Percentiles rank a stretch among this genome's conserved stretches.
Evolutionary conservation across 441 rosid species (phyloP).

Genomic region (Aquilaria agallochum): DNA sequence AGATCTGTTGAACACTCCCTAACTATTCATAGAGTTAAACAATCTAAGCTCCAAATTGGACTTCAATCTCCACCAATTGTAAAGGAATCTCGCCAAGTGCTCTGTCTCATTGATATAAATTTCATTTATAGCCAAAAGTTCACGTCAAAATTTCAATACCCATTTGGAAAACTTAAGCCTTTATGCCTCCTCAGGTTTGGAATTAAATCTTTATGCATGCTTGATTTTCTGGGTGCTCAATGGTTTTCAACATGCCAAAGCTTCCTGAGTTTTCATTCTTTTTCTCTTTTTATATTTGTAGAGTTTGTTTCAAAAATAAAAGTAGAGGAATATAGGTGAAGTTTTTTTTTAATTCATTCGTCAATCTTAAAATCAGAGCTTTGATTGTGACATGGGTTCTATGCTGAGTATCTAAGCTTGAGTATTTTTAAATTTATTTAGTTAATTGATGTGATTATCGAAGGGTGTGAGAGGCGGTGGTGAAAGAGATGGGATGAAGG

Average conservation of each 20-base stretch:
- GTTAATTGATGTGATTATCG: too few species aligned
- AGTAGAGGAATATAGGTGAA: constrained; percentile 21
- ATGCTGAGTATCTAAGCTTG: too few species aligned
- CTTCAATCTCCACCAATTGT: constrained; percentile 32
- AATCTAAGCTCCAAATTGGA: constrained; percentile 30
- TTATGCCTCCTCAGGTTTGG: constrained; percentile 35
- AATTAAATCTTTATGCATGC: background rate
- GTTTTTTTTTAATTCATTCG: constrained; percentile 19
- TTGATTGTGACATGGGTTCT: too few species aligned
- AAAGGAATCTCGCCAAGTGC: constrained; percentile 31
- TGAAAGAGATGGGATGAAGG: too few species aligned
- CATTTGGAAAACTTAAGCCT: constrained; percentile 42
- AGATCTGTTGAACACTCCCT: constrained; percentile 40
- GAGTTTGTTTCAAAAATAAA: constrained; percentile 31
- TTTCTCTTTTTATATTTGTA: constrained; percentile 26
- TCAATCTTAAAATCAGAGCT: too few species aligned
- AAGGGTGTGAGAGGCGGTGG: too few species aligned
- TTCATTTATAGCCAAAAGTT: constrained; percentile 44
- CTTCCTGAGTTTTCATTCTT: background rate
- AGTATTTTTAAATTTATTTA: too few species aligned
- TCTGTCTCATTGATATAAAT: constrained; percentile 70
- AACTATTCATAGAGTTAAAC: constrained; percentile 30
- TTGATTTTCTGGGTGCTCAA: background rate
- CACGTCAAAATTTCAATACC: constrained; percentile 30
- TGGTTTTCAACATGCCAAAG: background rate